phyloP scores from a whole-genome alignment of 345 rosid species.

The Populus ilicifolia region DNA sequence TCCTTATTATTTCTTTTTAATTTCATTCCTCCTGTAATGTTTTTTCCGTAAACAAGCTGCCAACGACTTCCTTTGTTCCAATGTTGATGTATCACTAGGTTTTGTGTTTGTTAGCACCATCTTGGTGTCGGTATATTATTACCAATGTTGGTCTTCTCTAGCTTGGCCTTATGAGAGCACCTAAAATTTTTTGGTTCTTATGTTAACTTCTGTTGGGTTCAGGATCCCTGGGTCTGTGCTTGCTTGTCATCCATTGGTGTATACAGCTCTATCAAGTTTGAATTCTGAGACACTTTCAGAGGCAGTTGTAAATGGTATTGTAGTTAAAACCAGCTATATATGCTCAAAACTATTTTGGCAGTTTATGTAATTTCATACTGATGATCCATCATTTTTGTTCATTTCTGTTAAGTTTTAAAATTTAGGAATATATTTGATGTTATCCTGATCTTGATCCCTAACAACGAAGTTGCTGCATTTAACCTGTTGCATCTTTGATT shows the following conservation, averaged over 20 bases:
- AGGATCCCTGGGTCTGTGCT: conserved; percentile 82
- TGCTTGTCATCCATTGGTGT: conserved; percentile 85
- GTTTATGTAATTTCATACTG: background rate
- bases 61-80: background rate
- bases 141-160: background rate
- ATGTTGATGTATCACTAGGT: background rate
- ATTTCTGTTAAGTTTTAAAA: background rate
- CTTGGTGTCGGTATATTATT: background rate
- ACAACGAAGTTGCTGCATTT: background rate
- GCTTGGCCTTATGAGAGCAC: background rate
- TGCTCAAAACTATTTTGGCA: background rate
- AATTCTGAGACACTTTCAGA: conserved; percentile 80
- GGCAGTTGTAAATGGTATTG: conserved; percentile 95
- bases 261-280: conserved; percentile 86
- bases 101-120: background rate
- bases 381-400: background rate
- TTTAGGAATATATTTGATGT: background rate
- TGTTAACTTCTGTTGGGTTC: conserved; percentile 36
- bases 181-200: conserved; percentile 5
- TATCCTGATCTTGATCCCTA: background rate
- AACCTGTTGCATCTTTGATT: background rate
- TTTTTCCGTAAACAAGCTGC: background rate
- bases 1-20: background rate
- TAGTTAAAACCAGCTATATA: conserved; percentile 14
- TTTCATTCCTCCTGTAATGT: background rate